These are phyloP conservation scores for Aureobasidium mangrovei DNA, from an alignment of 2,329 filamentous ascomycete species.

Conservation along the genomic window DNA sequence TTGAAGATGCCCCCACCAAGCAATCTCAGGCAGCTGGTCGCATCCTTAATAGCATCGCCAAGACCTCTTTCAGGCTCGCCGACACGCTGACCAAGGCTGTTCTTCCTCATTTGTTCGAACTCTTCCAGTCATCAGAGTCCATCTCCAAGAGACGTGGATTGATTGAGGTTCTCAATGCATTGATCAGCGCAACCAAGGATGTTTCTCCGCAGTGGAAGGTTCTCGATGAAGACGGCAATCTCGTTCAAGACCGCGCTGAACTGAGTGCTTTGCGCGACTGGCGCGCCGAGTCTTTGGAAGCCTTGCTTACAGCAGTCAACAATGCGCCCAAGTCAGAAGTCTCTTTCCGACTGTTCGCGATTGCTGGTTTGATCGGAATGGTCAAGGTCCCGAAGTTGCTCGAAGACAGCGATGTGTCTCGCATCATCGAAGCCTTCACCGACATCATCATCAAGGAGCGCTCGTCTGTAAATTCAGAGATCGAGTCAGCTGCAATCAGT, in stretches of 20 bases:
- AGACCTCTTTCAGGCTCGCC: conserved; percentile 47
- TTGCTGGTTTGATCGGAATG: conserved; percentile 38
- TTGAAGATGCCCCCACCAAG: conserved; percentile 60
- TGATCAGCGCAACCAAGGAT: conserved; percentile 50
- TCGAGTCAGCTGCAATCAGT: conserved; percentile 50
- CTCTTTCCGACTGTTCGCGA: conserved; percentile 39
- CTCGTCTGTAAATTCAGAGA: conserved; percentile 45
- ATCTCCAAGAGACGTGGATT: conserved; percentile 55
- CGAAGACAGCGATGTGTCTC: conserved; percentile 32
- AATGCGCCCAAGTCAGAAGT: conserved; percentile 40
- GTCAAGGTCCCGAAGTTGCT: conserved; percentile 34
- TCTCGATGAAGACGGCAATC: conserved; percentile 15
- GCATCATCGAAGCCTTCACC: conserved; percentile 52
- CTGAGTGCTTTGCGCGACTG: conserved; percentile 33
- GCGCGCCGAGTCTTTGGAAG: conserved; percentile 33
- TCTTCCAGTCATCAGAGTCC: conserved; percentile 53
- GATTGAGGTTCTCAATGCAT: conserved; percentile 50
- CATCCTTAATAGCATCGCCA: conserved; percentile 49
- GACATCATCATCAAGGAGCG: conserved; percentile 53
- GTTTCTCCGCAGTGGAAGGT: conserved; percentile 49
- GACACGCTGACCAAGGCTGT: conserved; percentile 48
- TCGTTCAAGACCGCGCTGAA: conserved; percentile 17
- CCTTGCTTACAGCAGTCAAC: conserved; percentile 35
- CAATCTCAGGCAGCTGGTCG: conserved; percentile 56
- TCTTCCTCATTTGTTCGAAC: conserved; percentile 48